Evolutionary conservation across 495 filamentous ascomycete genomes (phyloP).

Genomic region (Hypoxylon fuscum): DNA sequence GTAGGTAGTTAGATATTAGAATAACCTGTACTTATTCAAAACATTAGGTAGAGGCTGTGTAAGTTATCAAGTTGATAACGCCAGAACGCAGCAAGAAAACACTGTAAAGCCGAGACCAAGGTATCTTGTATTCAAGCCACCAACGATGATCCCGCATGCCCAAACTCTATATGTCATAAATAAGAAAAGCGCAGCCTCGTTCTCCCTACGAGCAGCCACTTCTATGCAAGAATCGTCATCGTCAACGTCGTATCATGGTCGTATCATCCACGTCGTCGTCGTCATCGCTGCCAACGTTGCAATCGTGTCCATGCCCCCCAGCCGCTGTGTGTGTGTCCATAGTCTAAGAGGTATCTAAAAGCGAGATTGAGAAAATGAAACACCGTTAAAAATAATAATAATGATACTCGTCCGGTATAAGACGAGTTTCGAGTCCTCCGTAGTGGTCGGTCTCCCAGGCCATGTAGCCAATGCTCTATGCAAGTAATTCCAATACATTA

Average conservation of each 20-base stretch:
- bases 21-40: too few relatives aligned
- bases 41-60: too few relatives aligned
- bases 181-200: slow-evolving; percentile 4
- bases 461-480: slow-evolving; percentile 42
- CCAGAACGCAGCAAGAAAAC: too few relatives aligned
- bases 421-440: slow-evolving; percentile 19
- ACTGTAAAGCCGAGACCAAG: slow-evolving; percentile 2
- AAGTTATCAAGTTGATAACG: too few relatives aligned
- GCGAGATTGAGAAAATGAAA: slow-evolving; percentile 31
- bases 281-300: slow-evolving; percentile 36
- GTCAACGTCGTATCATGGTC: slow-evolving; percentile 17
- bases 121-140: slow-evolving; percentile 22
- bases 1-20: too few relatives aligned
- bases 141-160: background rate
- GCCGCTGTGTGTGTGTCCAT: slow-evolving; percentile 29
- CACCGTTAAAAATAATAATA: slow-evolving; percentile 14
- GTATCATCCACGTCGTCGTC: slow-evolving; percentile 35
- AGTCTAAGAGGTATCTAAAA: slow-evolving; percentile 52
- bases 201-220: slow-evolving; percentile 22
- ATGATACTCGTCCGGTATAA: slow-evolving; percentile 5
- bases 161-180: slow-evolving; percentile 30
- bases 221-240: slow-evolving; percentile 35
- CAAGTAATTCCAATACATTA: slow-evolving; percentile 37
- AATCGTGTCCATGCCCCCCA: slow-evolving; percentile 10
- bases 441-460: slow-evolving; percentile 24